Base-by-base conservation (phyloP, 2,329 filamentous ascomycete genomes). In the Macrophomina phaseolina region DNA sequence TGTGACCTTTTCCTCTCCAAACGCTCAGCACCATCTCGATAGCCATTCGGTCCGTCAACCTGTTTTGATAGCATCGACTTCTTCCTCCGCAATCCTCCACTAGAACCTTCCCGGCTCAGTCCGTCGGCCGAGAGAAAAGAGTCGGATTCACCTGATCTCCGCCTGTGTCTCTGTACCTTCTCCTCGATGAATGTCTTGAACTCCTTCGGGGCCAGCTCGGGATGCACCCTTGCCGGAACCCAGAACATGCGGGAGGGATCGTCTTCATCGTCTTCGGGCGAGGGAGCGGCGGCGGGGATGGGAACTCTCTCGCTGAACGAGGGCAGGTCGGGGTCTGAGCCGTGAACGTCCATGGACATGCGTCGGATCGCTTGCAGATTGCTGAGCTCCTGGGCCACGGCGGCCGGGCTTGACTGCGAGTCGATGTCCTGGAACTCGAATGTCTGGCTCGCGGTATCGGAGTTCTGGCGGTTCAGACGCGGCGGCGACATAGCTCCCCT, bases 161-260 rank as follows among this genome's bases (percentile, higher is more conserved):
- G 86, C 77, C 93, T 90, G 72, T 98, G 97, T 42, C 92, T 90
- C 72, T 97, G 91, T 12, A 97, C 92, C 74, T 94, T 90, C 69
- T 94, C 96, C 74, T 99, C 94, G 2, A 99, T 86, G 72, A 98
- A 99, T 1, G 91, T 94, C 79, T 97, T 97, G 84, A 98, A 99
- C 72, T 97, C 95, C 75, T 91, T 93, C 1, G 95, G 95, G 2
- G 95, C 95, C 58, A 99, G 84, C 79, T 99, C 95, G 0, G 95
- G 95, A 73, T 99, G 95, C 34, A 99, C 86, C 67, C 93, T 89
- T 30, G 95, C 95, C 5, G 95, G 95, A 5, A 99, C 95, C 95
- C 95, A 99, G 71, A 98, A 91, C 67, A 98, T 81, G 69, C 93
- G 87, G 2, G 94, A 93, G 7, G 93, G 89, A 76, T 98, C 94